phyloP scores from a whole-genome alignment of 306 rosid genomes.

The Trichosanthes cucumerina region DNA sequence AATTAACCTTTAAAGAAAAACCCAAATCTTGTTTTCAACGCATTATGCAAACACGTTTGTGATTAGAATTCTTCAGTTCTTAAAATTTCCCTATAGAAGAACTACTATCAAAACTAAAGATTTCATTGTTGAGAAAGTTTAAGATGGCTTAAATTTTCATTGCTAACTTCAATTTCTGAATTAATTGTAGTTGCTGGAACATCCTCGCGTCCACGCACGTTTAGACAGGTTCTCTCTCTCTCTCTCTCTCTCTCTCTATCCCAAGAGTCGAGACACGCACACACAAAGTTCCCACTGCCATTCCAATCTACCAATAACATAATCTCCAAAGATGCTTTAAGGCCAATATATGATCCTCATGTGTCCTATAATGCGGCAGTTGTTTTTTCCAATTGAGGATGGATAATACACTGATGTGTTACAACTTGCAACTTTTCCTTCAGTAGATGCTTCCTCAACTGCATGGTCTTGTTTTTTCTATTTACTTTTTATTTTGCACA shows the following conservation, averaged over 20 bases:
- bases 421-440: neutral
- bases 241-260: slow-evolving; percentile 2
- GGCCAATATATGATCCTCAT: neutral
- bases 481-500: slow-evolving; percentile 5
- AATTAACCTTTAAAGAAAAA: neutral
- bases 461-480: neutral
- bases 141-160: slow-evolving; percentile 1
- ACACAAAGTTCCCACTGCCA: neutral
- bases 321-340: neutral
- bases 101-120: neutral
- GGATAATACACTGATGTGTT: neutral
- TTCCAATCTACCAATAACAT: neutral
- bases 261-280: neutral
- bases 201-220: slow-evolving; percentile 63
- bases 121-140: neutral
- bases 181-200: slow-evolving; percentile 74
- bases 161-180: slow-evolving; percentile 18
- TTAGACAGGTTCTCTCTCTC: slow-evolving; percentile 42
- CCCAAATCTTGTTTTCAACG: neutral
- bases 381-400: neutral
- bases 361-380: neutral
- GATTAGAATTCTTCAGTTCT: neutral
- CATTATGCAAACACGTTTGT: neutral
- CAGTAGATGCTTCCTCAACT: neutral
- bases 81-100: neutral